Evolutionary conservation across 306 rosid species (phyloP).

Genomic region (Aeschynomene evenia): DNA sequence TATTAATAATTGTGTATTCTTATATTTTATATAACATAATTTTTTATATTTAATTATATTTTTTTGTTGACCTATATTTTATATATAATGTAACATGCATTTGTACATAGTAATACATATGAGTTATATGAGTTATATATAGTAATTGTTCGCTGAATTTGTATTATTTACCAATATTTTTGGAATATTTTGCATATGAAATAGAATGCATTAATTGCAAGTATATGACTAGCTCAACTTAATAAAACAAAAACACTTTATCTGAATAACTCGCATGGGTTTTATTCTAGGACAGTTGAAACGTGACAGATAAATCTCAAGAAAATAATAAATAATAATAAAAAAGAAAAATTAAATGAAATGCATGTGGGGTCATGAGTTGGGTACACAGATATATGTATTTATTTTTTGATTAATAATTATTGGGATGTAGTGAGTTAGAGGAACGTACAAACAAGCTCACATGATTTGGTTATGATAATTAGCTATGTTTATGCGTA

Average conservation of each 20-base stretch:
- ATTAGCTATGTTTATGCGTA: conserved; percentile 5
- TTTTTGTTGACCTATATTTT: no score
- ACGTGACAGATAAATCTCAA: conserved; percentile 22
- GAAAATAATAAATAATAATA: conserved; percentile 25
- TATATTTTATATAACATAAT: no score
- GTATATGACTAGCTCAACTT: neutral
- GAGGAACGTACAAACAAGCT: conserved; percentile 26
- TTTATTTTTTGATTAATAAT: neutral
- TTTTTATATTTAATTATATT: no score
- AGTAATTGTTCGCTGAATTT: no score
- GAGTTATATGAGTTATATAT: no score
- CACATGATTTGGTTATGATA: conserved; percentile 30
- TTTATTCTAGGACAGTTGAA: conserved; percentile 8
- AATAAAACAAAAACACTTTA: neutral
- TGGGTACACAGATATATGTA: conserved; percentile 9
- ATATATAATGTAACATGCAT: no score
- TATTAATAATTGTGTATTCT: no score
- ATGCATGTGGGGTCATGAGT: conserved; percentile 36
- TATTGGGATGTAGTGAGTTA: conserved; percentile 8
- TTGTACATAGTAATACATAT: no score
- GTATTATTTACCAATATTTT: no score
- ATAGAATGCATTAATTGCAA: neutral
- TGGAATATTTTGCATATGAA: no score
- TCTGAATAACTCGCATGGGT: conserved; percentile 3
- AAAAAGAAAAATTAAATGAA: conserved; percentile 33